These are phyloP conservation scores for Dalechampia spathulata DNA, from an alignment of 441 rosid genomes.

Conservation along the genomic window DNA sequence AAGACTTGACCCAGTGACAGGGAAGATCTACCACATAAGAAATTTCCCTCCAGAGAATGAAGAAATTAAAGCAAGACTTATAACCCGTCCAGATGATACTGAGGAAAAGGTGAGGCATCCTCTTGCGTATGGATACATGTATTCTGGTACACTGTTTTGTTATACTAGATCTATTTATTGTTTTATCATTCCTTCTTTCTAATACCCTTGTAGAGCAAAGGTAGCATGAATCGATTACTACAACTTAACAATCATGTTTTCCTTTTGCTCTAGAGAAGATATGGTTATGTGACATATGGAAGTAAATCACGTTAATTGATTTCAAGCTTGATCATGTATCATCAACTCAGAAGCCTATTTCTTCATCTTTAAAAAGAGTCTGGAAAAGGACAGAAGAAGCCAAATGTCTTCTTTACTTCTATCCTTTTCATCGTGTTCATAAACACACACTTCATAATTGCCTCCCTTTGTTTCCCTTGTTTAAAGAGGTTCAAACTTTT, in stretches of 20 bases:
- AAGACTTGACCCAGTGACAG: conserved; percentile 67
- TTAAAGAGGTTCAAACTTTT: not conserved
- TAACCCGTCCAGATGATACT: conserved; percentile 80
- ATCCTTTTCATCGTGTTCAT: too few relatives aligned
- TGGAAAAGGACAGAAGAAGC: too few relatives aligned
- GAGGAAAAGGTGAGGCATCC: conserved; percentile 52
- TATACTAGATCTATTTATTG: too few relatives aligned
- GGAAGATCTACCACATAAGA: conserved; percentile 75
- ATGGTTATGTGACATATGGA: not conserved
- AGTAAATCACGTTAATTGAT: not conserved
- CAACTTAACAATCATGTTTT: not conserved
- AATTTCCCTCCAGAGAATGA: conserved; percentile 64
- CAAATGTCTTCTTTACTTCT: too few relatives aligned
- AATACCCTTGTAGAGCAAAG: not conserved
- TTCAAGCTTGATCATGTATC: not conserved
- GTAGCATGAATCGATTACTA: not conserved
- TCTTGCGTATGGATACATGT: not conserved
- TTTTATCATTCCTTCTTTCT: not conserved
- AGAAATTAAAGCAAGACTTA: conserved; percentile 69
- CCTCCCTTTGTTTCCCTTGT: not conserved
- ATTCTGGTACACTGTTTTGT: not conserved
- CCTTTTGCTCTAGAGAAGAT: not conserved
- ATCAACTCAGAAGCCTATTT: not conserved
- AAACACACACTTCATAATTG: too few relatives aligned
- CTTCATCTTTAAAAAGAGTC: not conserved